These are phyloP conservation scores for Drosera spatulata DNA, from an alignment of 179 eudicot genomes.

Conservation along the genomic window DNA sequence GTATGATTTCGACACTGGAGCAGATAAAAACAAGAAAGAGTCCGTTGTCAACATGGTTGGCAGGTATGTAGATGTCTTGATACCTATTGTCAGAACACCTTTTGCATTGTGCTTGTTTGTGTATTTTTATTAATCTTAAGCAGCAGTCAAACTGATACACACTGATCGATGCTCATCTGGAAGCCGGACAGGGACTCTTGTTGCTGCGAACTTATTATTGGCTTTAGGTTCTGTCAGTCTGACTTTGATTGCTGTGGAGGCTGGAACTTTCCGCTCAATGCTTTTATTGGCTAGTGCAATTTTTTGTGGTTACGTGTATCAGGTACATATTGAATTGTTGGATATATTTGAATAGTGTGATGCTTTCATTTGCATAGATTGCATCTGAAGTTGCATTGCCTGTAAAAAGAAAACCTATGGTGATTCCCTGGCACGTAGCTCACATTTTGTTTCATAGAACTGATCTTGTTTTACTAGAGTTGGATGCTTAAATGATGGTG, in stretches of 20 bases:
- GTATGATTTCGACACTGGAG: conserved; percentile 98
- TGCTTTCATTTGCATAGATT: too few species aligned
- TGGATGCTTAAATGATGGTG: background rate
- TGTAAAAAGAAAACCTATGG: too few species aligned
- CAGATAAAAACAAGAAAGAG: conserved; percentile 85
- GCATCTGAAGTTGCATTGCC: too few species aligned
- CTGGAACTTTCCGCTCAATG: conserved; percentile 52
- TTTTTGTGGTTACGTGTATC: conserved; percentile 75
- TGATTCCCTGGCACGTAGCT: too few species aligned
- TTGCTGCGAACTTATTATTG: conserved; percentile 58
- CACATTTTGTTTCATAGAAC: too few species aligned
- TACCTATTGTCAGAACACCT: background rate
- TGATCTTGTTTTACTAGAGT: background rate
- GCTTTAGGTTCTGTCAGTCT: conserved; percentile 63
- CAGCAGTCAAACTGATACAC: conserved; percentile 5
- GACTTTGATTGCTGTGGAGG: conserved; percentile 43
- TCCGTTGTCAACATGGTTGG: conserved; percentile 80
- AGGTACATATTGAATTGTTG: conserved; percentile 27
- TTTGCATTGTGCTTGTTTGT: background rate
- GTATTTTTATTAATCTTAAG: background rate
- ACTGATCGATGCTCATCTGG: conserved; percentile 10
- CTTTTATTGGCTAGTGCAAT: conserved; percentile 61
- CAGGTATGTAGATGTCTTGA: conserved; percentile 29
- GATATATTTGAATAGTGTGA: too few species aligned
- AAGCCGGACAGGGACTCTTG: conserved; percentile 77